A percentile compares a stretch with the other conserved stretches of the same genome.
Conservation (phyloP, 2,329 filamentous ascomycete species). For the Monilinia aucupariae region DNA sequence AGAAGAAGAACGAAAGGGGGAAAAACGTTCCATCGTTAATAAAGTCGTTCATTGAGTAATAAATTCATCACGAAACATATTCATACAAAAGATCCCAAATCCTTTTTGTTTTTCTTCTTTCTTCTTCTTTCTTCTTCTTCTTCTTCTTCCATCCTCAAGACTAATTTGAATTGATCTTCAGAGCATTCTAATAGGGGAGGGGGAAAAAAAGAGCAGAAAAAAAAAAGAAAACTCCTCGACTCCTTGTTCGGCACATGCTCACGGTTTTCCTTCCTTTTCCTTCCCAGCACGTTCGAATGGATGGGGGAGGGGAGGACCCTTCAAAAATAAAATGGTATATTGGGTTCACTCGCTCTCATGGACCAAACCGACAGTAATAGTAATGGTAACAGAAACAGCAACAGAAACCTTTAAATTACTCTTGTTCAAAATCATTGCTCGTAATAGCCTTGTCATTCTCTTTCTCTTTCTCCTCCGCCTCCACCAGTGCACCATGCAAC, state of each 20-base stretch:
- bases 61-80: slow-evolving; percentile 4
- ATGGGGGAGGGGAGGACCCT: no score
- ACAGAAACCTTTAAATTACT: not conserved
- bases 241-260: slow-evolving; percentile 2
- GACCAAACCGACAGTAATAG: not conserved
- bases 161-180: no score
- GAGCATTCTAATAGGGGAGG: no score
- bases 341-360: not conserved
- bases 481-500: slow-evolving; percentile 30
- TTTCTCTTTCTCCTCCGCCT: slow-evolving; percentile 13
- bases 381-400: no score
- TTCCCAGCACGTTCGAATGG: not conserved
- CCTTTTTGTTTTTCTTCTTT: no score
- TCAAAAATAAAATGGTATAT: slow-evolving; percentile 18
- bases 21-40: not conserved
- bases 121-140: no score
- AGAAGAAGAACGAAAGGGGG: no score
- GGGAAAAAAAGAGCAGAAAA: no score
- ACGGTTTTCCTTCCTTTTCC: no score
- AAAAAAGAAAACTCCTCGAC: slow-evolving; percentile 11
- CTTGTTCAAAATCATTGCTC: slow-evolving; percentile 11
- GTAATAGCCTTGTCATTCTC: not conserved
- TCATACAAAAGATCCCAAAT: slow-evolving; percentile 7
- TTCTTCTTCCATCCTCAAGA: not conserved
- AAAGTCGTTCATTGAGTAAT: not conserved